Evolutionary conservation across 202 grass and related monocot genomes (phyloP).

Genomic region (Eragrostis tef): DNA sequence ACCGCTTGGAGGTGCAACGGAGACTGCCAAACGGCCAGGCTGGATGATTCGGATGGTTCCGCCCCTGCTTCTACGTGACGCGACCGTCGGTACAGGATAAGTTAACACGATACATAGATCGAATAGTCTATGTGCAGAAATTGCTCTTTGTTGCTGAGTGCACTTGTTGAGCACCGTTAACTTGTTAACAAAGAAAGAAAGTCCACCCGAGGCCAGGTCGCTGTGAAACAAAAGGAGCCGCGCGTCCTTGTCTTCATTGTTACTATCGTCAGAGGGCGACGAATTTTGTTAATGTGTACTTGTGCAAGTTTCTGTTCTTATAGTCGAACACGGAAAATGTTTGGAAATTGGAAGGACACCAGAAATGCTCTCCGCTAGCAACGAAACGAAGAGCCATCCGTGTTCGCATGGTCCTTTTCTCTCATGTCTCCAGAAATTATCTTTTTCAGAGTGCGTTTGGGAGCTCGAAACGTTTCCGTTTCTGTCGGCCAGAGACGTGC

Average conservation of each 20-base stretch:
- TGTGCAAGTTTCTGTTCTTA: background rate
- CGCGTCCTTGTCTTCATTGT: background rate
- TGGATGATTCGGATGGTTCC: background rate
- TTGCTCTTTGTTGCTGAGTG: background rate
- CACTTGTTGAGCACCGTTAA: constrained; percentile 1
- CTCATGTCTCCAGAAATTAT: too few relatives aligned
- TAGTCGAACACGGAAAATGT: background rate
- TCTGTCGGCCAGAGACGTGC: too few relatives aligned
- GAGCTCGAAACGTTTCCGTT: too few relatives aligned
- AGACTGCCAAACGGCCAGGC: background rate
- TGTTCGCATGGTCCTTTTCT: too few relatives aligned
- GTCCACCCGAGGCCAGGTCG: background rate
- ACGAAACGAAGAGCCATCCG: too few relatives aligned
- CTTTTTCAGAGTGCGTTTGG: too few relatives aligned
- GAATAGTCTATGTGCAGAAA: too few relatives aligned
- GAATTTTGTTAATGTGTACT: background rate
- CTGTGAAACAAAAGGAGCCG: background rate
- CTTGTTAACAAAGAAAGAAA: constrained; percentile 29
- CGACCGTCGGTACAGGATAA: background rate
- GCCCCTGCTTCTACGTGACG: background rate
- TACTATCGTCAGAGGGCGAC: background rate
- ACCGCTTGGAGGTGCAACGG: background rate
- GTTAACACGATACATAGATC: background rate
- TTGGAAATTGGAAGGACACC: too few relatives aligned
- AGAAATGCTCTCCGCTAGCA: too few relatives aligned